phyloP scores from a whole-genome alignment of 2,329 filamentous ascomycete species.

The Penicillium vulpinum region DNA sequence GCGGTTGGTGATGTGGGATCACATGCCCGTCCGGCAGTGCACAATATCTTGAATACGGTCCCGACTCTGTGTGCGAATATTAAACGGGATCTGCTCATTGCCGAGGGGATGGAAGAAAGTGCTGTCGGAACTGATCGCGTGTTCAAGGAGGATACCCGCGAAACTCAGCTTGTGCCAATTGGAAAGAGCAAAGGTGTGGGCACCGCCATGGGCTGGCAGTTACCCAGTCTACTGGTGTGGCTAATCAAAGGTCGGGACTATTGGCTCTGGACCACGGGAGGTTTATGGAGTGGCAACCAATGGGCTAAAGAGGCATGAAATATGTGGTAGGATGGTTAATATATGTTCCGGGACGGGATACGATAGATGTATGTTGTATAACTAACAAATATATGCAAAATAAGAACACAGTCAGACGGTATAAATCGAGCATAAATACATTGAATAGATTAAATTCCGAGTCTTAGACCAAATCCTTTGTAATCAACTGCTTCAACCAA shows the following conservation, averaged over 20 bases:
- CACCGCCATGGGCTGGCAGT: conserved; percentile 43
- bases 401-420: too few relatives aligned
- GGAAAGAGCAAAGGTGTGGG: conserved; percentile 50
- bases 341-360: too few relatives aligned
- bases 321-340: neutral
- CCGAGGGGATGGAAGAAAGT: conserved; percentile 21
- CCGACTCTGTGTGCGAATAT: conserved; percentile 52
- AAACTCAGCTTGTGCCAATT: conserved; percentile 52
- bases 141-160: conserved; percentile 47
- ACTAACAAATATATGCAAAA: too few relatives aligned
- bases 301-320: conserved; percentile 48
- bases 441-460: too few relatives aligned
- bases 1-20: conserved; percentile 50
- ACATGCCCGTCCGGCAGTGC: conserved; percentile 45
- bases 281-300: conserved; percentile 54
- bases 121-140: conserved; percentile 23
- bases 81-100: conserved; percentile 48
- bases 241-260: conserved; percentile 54
- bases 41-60: conserved; percentile 44
- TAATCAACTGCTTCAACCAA: too few relatives aligned
- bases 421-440: too few relatives aligned
- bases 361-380: too few relatives aligned
- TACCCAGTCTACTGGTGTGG: conserved; percentile 52
- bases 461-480: too few relatives aligned
- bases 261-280: conserved; percentile 52